Conservation (phyloP, 306 rosid species). For the Gillenia trifoliata region DNA sequence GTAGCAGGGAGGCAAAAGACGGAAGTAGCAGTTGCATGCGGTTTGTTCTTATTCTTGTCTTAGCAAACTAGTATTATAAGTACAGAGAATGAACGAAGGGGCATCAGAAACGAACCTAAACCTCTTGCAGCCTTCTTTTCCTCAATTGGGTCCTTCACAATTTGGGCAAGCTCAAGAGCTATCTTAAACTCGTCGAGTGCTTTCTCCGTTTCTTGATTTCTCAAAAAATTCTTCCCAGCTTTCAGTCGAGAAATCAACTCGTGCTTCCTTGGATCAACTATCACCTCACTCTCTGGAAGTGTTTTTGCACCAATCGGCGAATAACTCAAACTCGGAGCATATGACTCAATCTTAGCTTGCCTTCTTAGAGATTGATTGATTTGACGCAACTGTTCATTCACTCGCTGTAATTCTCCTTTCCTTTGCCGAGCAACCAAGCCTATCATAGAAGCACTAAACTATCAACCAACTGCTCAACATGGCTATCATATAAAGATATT, state of each 20-base stretch:
- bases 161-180: conserved; percentile 77
- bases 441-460: conserved; percentile 18
- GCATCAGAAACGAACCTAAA: conserved; percentile 56
- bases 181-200: conserved; percentile 65
- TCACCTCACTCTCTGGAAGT: conserved; percentile 61
- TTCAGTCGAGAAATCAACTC: conserved; percentile 79
- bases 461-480: conserved; percentile 10
- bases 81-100: conserved; percentile 4
- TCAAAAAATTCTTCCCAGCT: conserved; percentile 76
- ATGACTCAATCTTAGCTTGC: conserved; percentile 96
- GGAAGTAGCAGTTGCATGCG: not conserved
- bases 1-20: not conserved
- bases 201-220: conserved; percentile 77
- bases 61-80: not conserved
- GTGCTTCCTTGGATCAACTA: conserved; percentile 74
- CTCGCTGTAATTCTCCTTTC: conserved; percentile 62
- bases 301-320: conserved; percentile 77
- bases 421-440: conserved; percentile 97
- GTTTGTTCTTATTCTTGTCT: not conserved
- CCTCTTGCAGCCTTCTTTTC: conserved; percentile 99
- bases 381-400: conserved; percentile 90
- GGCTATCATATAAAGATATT: not conserved
- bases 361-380: conserved; percentile 80
- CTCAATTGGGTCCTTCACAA: conserved; percentile 64
- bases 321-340: conserved; percentile 89